These are phyloP conservation scores for Ajuga chamaepitys DNA, from an alignment of 257 asterid species.

Conservation along the genomic window DNA sequence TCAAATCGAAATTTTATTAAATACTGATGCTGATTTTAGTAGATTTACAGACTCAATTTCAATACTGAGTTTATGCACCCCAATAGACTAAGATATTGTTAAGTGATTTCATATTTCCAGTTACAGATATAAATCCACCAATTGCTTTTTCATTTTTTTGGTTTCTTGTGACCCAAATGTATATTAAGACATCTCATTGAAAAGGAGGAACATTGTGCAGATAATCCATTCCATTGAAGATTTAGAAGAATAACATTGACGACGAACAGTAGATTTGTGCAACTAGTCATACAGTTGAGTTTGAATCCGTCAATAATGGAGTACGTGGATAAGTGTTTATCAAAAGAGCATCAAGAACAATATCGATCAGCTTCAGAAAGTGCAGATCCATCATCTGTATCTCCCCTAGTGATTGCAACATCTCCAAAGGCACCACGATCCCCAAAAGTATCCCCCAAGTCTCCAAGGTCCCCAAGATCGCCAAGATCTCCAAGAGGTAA, in stretches of 20 bases:
- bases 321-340: constrained; percentile 26
- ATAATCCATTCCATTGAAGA: constrained; percentile 6
- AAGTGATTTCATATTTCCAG: neutral
- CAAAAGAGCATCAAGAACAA: constrained; percentile 61
- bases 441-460: constrained; percentile 44
- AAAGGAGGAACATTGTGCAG: neutral
- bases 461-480: constrained; percentile 34
- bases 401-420: constrained; percentile 33
- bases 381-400: constrained; percentile 44
- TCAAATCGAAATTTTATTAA: neutral
- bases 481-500: constrained; percentile 37
- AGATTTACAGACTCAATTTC: neutral
- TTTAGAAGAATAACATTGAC: neutral
- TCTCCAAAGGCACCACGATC: constrained; percentile 48
- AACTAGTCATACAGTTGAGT: neutral
- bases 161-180: neutral
- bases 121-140: neutral
- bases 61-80: neutral
- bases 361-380: constrained; percentile 40
- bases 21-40: neutral
- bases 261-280: neutral
- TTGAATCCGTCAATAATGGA: constrained; percentile 32
- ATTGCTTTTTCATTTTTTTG: neutral
- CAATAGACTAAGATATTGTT: neutral
- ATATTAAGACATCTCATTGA: constrained; percentile 2